Conservation (phyloP, 75 land plant species). For the Pinus albicaulis region DNA sequence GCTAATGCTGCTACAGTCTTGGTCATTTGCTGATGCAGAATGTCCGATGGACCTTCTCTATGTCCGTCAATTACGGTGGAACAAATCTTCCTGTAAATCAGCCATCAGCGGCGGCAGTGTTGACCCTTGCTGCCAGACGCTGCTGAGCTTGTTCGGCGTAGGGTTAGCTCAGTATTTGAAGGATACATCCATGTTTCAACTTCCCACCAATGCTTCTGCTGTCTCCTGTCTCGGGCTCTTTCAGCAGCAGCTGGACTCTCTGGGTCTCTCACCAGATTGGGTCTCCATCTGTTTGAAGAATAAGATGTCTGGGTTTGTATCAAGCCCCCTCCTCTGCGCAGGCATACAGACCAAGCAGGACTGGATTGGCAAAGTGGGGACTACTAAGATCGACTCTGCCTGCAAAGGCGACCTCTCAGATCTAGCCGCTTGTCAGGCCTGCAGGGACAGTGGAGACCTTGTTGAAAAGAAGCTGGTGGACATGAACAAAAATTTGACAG, state of each 20-base stretch:
- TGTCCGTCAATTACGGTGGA: neutral
- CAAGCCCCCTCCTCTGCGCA: slow-evolving; percentile 39
- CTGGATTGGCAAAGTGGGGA: slow-evolving; percentile 38
- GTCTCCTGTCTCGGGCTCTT: slow-evolving; percentile 45
- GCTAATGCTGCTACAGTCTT: too few relatives aligned
- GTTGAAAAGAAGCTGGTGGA: too few relatives aligned
- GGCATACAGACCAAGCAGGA: slow-evolving; percentile 35
- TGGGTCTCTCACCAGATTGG: slow-evolving; percentile 20
- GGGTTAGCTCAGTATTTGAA: slow-evolving; percentile 52
- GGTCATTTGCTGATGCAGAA: too few relatives aligned
- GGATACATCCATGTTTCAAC: too few relatives aligned
- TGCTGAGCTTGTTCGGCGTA: slow-evolving; percentile 31
- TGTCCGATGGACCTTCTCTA: neutral
- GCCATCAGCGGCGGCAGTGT: slow-evolving; percentile 11
- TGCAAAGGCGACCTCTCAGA: slow-evolving; percentile 50
- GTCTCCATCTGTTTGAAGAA: slow-evolving; percentile 31
- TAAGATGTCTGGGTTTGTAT: slow-evolving; percentile 20
- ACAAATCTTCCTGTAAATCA: neutral
- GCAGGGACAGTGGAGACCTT: too few relatives aligned
- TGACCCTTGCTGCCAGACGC: neutral
- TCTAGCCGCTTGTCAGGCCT: too few relatives aligned
- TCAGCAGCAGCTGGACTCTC: slow-evolving; percentile 31
- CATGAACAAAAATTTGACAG: too few relatives aligned
- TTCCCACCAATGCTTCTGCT: slow-evolving; percentile 19
- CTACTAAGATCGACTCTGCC: slow-evolving; percentile 26